Evolutionary conservation across 2,329 filamentous ascomycete genomes (phyloP), one percentile per base, ranked within the genome.

Genomic region (Cryphonectria japonica): DNA sequence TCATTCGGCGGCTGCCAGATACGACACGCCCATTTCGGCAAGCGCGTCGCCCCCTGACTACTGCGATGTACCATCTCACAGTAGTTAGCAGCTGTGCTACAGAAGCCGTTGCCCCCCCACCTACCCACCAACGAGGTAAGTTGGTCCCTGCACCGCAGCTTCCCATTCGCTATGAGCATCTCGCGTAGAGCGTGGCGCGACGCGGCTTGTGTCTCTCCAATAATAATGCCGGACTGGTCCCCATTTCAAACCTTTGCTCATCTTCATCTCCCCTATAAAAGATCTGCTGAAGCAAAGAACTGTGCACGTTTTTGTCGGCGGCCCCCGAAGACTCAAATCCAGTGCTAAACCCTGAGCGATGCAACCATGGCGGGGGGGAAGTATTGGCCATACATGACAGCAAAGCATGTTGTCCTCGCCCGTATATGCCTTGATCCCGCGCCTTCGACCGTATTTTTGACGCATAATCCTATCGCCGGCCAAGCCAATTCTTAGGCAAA

Each of bases 11-110:
- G 43, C 22, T 71, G 69, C 67, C 69, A 69, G 70, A 71, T 69
- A 66, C 64, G 70, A 67, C 43, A 59, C 46, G 62, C 70, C 70
- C 70, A 64, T 69, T 69, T 71, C 68, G 70, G 63, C 59, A 71
- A 69, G 67, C 67, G 63, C 67, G 62, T 64, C 63, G 63, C 29
- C 66, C 57, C 62, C 64, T 52, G 61, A 43, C 37, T 29, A 43
- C n/a, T 26, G n/a, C 14, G 22, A 39, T 39, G 60, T 37, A 41
- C 60, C 32, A 26, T 62, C 26, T 11, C 60, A n/a, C 11, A n/a
- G 34, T 14, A n/a, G n/a, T 41, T n/a, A 39, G 16, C 39, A 64
- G 61, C 37, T 19, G 54, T 59, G 54, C 26, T 59, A 59, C 54
- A 16, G 14, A 60, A 37, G 66, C 60, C 54, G 67, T 63, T 66